phyloP scores from a whole-genome alignment of 2,329 filamentous ascomycete genomes.

The Cladosporium sp. region DNA sequence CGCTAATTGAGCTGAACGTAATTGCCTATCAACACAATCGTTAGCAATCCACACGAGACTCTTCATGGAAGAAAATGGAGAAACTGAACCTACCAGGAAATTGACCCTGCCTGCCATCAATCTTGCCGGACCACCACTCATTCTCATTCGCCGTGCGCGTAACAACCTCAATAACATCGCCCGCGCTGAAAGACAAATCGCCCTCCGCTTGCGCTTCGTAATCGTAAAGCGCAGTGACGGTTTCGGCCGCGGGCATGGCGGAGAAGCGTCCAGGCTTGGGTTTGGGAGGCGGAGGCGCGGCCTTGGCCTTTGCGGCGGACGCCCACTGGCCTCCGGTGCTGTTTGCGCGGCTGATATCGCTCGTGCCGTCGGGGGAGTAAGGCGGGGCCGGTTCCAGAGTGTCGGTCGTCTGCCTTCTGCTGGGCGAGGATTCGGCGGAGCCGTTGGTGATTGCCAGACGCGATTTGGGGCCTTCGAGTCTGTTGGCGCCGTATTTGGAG shows the following conservation, averaged over 20 bases:
- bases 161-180: slow-evolving; percentile 86
- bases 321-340: slow-evolving; percentile 36
- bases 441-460: slow-evolving; percentile 32
- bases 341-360: slow-evolving; percentile 29
- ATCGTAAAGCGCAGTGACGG: slow-evolving; percentile 86
- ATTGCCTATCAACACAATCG: slow-evolving; percentile 33
- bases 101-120: slow-evolving; percentile 77
- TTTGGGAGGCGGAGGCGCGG: slow-evolving; percentile 47
- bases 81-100: slow-evolving; percentile 71
- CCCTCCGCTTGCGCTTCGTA: slow-evolving; percentile 94
- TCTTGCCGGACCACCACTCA: slow-evolving; percentile 91
- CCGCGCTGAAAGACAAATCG: slow-evolving; percentile 82
- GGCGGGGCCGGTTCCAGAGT: slow-evolving; percentile 21
- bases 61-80: background rate
- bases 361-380: slow-evolving; percentile 20
- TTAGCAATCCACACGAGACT: background rate
- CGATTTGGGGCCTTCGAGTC: slow-evolving; percentile 12
- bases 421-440: slow-evolving; percentile 26
- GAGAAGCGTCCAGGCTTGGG: slow-evolving; percentile 66
- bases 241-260: slow-evolving; percentile 58
- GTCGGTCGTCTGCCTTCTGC: slow-evolving; percentile 22
- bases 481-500: slow-evolving; percentile 45
- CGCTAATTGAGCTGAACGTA: slow-evolving; percentile 42
- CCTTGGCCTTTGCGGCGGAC: slow-evolving; percentile 44
- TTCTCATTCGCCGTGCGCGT: slow-evolving; percentile 73